phyloP scores from a whole-genome alignment of 2,329 filamentous ascomycete genomes.

The Chaetomium olivaceum region DNA sequence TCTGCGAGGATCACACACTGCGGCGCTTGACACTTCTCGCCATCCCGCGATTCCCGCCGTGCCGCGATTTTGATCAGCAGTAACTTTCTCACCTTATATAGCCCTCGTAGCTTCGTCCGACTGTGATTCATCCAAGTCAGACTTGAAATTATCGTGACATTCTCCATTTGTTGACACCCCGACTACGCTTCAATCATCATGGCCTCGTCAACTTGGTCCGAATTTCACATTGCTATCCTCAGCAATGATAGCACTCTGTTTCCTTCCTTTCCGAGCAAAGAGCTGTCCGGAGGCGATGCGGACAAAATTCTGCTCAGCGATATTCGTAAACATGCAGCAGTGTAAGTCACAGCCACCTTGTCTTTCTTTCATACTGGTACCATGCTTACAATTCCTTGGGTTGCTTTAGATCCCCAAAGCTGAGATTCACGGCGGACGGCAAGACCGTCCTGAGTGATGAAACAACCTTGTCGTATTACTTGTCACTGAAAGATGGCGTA shows the following conservation, averaged over 20 bases:
- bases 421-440: not conserved
- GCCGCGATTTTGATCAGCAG: too few relatives aligned
- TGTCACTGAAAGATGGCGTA: conserved; percentile 1
- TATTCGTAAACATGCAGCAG: conserved; percentile 2
- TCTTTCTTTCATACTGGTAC: not conserved
- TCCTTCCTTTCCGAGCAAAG: conserved; percentile 2
- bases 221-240: conserved; percentile 2
- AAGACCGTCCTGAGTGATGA: conserved; percentile 1
- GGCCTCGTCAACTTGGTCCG: not conserved
- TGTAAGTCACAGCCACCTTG: not conserved
- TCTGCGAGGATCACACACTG: not conserved
- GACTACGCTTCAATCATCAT: conserved; percentile 1
- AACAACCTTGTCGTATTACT: conserved; percentile 2
- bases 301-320: not conserved
- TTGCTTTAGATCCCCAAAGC: conserved; percentile 1
- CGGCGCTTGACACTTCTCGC: too few relatives aligned
- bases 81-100: too few relatives aligned
- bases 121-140: too few relatives aligned
- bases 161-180: not conserved
- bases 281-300: not conserved
- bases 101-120: too few relatives aligned
- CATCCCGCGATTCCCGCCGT: too few relatives aligned
- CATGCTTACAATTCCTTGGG: not conserved
- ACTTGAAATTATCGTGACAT: too few relatives aligned
- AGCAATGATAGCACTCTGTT: not conserved